These are phyloP conservation scores for Jacaranda mimosifolia DNA, from an alignment of 257 asterid genomes.

Conservation along the genomic window DNA sequence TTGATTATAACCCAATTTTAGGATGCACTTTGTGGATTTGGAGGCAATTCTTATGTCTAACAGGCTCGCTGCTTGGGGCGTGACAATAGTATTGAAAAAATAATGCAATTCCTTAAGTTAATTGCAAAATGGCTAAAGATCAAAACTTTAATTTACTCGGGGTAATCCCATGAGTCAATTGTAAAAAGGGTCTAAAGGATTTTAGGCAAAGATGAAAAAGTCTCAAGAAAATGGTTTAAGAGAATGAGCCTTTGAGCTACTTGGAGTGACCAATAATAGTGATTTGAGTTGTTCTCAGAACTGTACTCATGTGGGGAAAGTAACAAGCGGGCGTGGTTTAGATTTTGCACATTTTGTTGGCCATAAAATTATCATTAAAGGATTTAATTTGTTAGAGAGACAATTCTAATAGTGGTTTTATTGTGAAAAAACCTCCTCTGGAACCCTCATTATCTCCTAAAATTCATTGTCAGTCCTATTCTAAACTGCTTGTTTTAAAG, in stretches of 20 bases:
- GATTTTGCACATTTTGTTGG: conserved; percentile 28
- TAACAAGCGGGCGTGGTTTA: conserved; percentile 33
- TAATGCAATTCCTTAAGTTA: conserved; percentile 22
- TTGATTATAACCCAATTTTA: too few relatives aligned
- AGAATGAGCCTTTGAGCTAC: conserved; percentile 36
- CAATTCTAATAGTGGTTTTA: conserved; percentile 27
- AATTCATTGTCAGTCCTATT: conserved; percentile 56
- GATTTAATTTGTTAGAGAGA: conserved; percentile 32
- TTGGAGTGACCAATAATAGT: conserved; percentile 28
- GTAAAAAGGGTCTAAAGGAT: conserved; percentile 34
- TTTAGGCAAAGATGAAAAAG: conserved; percentile 36
- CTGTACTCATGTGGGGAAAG: conserved; percentile 56
- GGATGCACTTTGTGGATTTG: too few relatives aligned
- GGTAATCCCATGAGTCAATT: conserved; percentile 32
- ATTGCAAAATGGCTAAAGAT: conserved; percentile 39
- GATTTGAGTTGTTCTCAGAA: conserved; percentile 36
- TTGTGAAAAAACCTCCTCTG: conserved; percentile 77
- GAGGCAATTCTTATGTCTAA: too few relatives aligned
- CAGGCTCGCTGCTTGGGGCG: too few relatives aligned
- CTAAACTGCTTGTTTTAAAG: conserved; percentile 43
- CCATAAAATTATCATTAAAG: neutral
- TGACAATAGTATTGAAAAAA: conserved; percentile 35
- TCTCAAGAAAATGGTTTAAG: conserved; percentile 44
- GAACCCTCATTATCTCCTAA: conserved; percentile 91
- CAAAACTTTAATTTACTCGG: conserved; percentile 43